Evolutionary conservation across 2,329 filamentous ascomycete species (phyloP).

Genomic region (Claviceps paspali): DNA sequence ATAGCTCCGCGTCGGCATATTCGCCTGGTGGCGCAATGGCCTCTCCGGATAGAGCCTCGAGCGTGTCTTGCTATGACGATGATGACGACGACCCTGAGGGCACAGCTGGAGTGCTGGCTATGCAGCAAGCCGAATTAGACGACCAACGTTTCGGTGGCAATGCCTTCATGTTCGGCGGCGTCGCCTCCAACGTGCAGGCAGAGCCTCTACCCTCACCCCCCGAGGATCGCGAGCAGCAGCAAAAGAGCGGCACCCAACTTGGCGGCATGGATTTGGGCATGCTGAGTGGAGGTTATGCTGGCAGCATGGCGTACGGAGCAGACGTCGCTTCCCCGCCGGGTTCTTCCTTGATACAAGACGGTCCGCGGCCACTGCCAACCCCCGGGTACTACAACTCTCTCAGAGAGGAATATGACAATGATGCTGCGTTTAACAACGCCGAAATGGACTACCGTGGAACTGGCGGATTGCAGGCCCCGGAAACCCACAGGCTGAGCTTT

Average conservation of each 20-base stretch:
- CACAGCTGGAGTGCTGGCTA: slow-evolving; percentile 65
- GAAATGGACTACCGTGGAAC: slow-evolving; percentile 78
- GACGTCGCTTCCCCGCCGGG: slow-evolving; percentile 26
- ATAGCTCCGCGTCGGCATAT: slow-evolving; percentile 36
- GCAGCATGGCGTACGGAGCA: slow-evolving; percentile 34
- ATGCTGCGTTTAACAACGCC: slow-evolving; percentile 38
- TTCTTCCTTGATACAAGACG: slow-evolving; percentile 25
- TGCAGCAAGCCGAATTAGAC: slow-evolving; percentile 74
- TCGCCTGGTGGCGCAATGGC: slow-evolving; percentile 10
- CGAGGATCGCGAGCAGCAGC: slow-evolving; percentile 26
- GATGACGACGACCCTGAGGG: slow-evolving; percentile 75
- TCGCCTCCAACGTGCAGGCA: not conserved
- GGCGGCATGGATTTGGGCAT: slow-evolving; percentile 56
- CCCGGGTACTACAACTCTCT: slow-evolving; percentile 20
- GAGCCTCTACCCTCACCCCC: slow-evolving; percentile 26
- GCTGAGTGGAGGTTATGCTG: slow-evolving; percentile 56
- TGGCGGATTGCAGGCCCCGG: slow-evolving; percentile 72
- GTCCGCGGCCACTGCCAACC: slow-evolving; percentile 33
- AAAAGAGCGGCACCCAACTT: slow-evolving; percentile 57
- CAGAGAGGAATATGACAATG: slow-evolving; percentile 15
- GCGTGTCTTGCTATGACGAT: slow-evolving; percentile 9
- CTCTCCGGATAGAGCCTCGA: slow-evolving; percentile 5
- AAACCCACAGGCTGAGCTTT: slow-evolving; percentile 63
- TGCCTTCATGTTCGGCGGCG: slow-evolving; percentile 14
- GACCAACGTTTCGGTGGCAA: slow-evolving; percentile 33